Evolutionary conservation across 768 basidiomycete genomes (phyloP).

Genomic region (Lentinula boryana): DNA sequence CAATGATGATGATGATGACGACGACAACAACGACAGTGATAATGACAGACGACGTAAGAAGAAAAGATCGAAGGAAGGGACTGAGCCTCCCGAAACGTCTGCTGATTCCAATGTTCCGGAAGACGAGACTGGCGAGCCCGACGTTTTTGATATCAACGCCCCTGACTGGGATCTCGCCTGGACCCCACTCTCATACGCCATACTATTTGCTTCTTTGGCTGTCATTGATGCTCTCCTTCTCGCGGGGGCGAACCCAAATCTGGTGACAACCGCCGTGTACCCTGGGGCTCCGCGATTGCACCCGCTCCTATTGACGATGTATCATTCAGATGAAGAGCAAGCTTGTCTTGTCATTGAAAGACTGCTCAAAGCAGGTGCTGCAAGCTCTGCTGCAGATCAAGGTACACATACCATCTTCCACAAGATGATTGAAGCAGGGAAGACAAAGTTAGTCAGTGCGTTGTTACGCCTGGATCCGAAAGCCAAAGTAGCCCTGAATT

Average conservation of each 20-base stretch:
- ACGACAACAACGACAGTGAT: slow-evolving; percentile 13
- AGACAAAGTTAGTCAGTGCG: slow-evolving; percentile 31
- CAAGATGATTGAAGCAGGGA: slow-evolving; percentile 26
- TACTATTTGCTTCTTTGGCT: slow-evolving; percentile 37
- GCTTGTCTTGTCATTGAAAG: slow-evolving; percentile 31
- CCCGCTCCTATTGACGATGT: neutral
- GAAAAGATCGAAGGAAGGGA: slow-evolving; percentile 11
- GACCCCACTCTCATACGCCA: slow-evolving; percentile 45
- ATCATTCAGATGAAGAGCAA: slow-evolving; percentile 32
- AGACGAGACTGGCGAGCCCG: slow-evolving; percentile 42
- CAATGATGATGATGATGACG: slow-evolving; percentile 17
- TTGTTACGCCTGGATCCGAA: slow-evolving; percentile 37
- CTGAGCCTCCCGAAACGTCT: slow-evolving; percentile 1
- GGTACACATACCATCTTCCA: slow-evolving; percentile 36
- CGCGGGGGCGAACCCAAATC: slow-evolving; percentile 40
- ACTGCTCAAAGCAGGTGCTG: slow-evolving; percentile 34
- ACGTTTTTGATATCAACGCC: slow-evolving; percentile 48
- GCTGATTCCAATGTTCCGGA: slow-evolving; percentile 29
- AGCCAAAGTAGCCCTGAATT: slow-evolving; percentile 30
- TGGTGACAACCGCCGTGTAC: slow-evolving; percentile 32
- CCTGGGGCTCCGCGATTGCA: slow-evolving; percentile 25
- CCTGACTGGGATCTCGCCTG: slow-evolving; percentile 57
- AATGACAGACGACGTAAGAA: slow-evolving; percentile 8
- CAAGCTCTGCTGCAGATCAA: slow-evolving; percentile 33
- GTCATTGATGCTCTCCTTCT: slow-evolving; percentile 41